phyloP scores from a whole-genome alignment of 2,329 filamentous ascomycete species.

The Cordyceps cateniannulata region DNA sequence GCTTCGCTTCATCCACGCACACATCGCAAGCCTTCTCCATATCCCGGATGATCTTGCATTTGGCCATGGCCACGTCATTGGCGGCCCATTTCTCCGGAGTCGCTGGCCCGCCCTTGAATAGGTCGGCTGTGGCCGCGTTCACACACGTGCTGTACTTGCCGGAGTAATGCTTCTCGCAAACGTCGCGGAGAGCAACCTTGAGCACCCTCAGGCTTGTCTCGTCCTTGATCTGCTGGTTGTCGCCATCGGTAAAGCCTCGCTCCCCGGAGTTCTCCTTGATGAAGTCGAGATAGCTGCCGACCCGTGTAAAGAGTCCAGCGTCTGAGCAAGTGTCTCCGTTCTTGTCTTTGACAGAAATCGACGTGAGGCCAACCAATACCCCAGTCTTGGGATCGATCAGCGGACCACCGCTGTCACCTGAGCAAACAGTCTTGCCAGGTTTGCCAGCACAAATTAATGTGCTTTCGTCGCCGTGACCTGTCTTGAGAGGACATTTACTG shows the following conservation, averaged over 20 bases:
- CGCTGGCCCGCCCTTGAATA: not conserved
- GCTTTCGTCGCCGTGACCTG: not conserved
- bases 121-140: not conserved
- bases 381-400: not conserved
- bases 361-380: not conserved
- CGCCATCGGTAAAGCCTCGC: not conserved
- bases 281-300: constrained; percentile 1
- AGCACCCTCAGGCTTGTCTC: not conserved
- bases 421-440: not conserved
- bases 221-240: not conserved
- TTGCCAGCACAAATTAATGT: not conserved
- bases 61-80: not conserved
- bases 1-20: not conserved
- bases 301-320: not conserved
- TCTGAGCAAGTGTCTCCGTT: not conserved
- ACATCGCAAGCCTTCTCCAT: not conserved
- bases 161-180: not conserved
- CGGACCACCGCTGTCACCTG: not conserved
- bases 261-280: not conserved
- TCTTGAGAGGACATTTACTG: not conserved
- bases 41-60: not conserved
- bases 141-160: not conserved
- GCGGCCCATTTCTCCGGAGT: not conserved
- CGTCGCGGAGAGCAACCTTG: not conserved
- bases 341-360: not conserved